A percentile compares a stretch with the other conserved stretches of the same genome.
Conservation (phyloP, 2,329 filamentous ascomycete genomes). For the Fragosphaeria purpurea region DNA sequence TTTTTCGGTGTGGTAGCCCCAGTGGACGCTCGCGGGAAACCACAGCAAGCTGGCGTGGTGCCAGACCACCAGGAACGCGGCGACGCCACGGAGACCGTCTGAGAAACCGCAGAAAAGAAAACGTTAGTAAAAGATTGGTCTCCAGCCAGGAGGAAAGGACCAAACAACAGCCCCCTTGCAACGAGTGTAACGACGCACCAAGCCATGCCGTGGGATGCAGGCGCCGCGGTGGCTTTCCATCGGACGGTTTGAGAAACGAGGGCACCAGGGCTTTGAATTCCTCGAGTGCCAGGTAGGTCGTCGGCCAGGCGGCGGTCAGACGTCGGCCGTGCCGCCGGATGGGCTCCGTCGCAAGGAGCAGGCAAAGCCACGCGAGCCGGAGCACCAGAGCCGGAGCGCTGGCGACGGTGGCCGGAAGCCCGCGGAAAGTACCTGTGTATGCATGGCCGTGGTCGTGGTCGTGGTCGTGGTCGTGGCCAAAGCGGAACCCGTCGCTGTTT, state of each 20-base stretch:
- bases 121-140: neutral
- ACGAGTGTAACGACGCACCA: too few relatives aligned
- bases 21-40: conserved; percentile 20
- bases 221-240: neutral
- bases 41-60: conserved; percentile 29
- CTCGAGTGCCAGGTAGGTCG: conserved; percentile 1
- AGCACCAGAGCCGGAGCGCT: neutral
- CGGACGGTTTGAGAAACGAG: conserved; percentile 6
- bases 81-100: conserved; percentile 45
- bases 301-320: neutral
- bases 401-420: too few relatives aligned
- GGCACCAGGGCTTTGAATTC: conserved; percentile 7
- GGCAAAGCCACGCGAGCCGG: neutral
- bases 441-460: too few relatives aligned
- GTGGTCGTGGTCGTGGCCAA: too few relatives aligned
- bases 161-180: too few relatives aligned
- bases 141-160: neutral
- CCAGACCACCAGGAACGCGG: conserved; percentile 44
- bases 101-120: neutral
- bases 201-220: conserved; percentile 20
- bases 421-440: too few relatives aligned
- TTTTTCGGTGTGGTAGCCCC: conserved; percentile 16
- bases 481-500: too few relatives aligned
- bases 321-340: neutral
- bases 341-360: conserved; percentile 1